A percentile compares a stretch with the other conserved stretches of the same genome.
Conservation (phyloP, 345 rosid species). For the Eucalyptus virginea region DNA sequence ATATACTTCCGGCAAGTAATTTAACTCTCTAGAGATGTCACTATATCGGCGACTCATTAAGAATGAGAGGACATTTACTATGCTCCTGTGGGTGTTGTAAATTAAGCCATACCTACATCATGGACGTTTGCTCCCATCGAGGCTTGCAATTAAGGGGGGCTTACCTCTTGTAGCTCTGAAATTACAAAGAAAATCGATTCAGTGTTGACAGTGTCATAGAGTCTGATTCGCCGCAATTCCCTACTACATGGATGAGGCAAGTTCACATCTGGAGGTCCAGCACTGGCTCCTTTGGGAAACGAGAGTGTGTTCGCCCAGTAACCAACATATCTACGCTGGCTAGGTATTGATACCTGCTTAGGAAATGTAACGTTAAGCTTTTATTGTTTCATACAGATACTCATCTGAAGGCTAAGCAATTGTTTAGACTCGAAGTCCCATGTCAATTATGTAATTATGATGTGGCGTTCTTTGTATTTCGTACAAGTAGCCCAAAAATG, state of each 20-base stretch:
- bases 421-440: not conserved
- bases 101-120: not conserved
- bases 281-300: slow-evolving; percentile 20
- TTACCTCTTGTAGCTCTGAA: slow-evolving; percentile 77
- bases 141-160: not conserved
- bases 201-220: slow-evolving; percentile 60
- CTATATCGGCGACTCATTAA: not conserved
- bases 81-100: not conserved
- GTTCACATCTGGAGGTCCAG: slow-evolving; percentile 38
- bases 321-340: slow-evolving; percentile 87
- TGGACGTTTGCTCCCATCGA: not conserved
- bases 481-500: not conserved
- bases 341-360: slow-evolving; percentile 83
- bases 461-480: not conserved
- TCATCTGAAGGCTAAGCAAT: not conserved
- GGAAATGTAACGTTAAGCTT: not conserved
- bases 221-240: slow-evolving; percentile 68
- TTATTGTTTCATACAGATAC: not conserved
- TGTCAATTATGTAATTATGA: not conserved
- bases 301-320: slow-evolving; percentile 53
- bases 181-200: slow-evolving; percentile 74
- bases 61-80: not conserved
- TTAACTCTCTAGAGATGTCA: not conserved
- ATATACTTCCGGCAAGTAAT: not conserved
- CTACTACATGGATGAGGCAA: slow-evolving; percentile 52